Evolutionary conservation across 495 filamentous ascomycete species (phyloP).

Genomic region (Tuber calosporum): DNA sequence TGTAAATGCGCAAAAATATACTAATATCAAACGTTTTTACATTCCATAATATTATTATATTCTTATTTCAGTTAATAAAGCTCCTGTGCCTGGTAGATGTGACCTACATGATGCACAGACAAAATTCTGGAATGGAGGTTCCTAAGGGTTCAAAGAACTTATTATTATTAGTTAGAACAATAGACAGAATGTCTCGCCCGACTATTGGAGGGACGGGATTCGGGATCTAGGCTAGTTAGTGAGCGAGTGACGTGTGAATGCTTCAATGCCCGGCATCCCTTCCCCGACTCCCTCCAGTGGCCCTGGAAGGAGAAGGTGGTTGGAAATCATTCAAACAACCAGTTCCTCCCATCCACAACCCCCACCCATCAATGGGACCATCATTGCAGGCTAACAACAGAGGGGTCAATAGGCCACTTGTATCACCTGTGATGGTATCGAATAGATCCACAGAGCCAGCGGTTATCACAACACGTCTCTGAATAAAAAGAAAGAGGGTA

Average conservation of each 20-base stretch:
- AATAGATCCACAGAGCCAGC: constrained; percentile 25
- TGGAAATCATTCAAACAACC: constrained; percentile 8
- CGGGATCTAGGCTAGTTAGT: constrained; percentile 14
- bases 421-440: constrained; percentile 29
- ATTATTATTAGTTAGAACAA: constrained; percentile 1
- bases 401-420: constrained; percentile 28
- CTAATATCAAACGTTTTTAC: not conserved
- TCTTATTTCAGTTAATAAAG: too few relatives aligned
- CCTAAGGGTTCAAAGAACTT: not conserved
- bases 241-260: constrained; percentile 19
- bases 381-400: constrained; percentile 20
- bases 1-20: too few relatives aligned
- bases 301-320: not conserved
- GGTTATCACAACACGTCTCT: constrained; percentile 3
- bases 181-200: constrained; percentile 13
- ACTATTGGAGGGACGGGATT: constrained; percentile 5
- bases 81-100: constrained; percentile 35
- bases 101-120: not conserved
- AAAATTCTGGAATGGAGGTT: constrained; percentile 21
- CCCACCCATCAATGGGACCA: constrained; percentile 20
- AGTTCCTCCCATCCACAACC: constrained; percentile 17
- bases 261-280: too few relatives aligned
- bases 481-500: not conserved
- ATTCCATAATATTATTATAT: too few relatives aligned
- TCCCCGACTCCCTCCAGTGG: too few relatives aligned